Conservation (phyloP, 2,329 filamentous ascomycete genomes). For the Fusarium chuoi region DNA sequence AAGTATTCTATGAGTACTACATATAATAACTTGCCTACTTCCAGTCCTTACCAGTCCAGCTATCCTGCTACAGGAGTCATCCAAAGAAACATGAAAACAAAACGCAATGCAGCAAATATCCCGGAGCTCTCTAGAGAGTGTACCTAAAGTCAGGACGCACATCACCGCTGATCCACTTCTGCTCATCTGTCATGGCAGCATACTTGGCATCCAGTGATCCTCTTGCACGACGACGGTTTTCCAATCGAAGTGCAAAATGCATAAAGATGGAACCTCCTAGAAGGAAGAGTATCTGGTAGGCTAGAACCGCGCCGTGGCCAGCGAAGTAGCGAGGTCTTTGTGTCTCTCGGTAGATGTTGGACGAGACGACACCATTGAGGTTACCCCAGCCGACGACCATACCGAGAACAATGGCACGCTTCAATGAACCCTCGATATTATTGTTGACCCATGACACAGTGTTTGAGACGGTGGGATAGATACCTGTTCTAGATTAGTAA, state of each 20-base stretch:
- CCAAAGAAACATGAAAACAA: rapidly evolving
- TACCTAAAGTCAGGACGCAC: constrained; percentile 52
- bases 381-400: constrained; percentile 84
- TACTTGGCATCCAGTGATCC: constrained; percentile 68
- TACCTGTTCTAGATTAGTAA: constrained; percentile 58
- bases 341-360: constrained; percentile 68
- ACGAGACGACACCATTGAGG: constrained; percentile 71
- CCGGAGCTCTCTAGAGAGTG: constrained; percentile 38
- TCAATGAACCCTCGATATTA: constrained; percentile 69
- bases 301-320: constrained; percentile 72
- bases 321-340: constrained; percentile 47
- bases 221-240: constrained; percentile 66
- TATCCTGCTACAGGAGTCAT: too few relatives aligned
- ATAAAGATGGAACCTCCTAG: constrained; percentile 72
- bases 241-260: constrained; percentile 64
- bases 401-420: constrained; percentile 77
- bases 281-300: constrained; percentile 71
- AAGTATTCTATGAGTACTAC: neutral
- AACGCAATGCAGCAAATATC: neutral
- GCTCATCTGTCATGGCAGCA: constrained; percentile 62
- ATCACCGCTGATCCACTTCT: constrained; percentile 70
- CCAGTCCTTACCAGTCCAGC: too few relatives aligned
- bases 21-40: neutral
- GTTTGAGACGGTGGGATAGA: constrained; percentile 77
- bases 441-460: constrained; percentile 78